A percentile compares a stretch with the other conserved stretches of the same genome.
Conservation (phyloP, 257 asterid genomes). For the Anisodus tanguticus region DNA sequence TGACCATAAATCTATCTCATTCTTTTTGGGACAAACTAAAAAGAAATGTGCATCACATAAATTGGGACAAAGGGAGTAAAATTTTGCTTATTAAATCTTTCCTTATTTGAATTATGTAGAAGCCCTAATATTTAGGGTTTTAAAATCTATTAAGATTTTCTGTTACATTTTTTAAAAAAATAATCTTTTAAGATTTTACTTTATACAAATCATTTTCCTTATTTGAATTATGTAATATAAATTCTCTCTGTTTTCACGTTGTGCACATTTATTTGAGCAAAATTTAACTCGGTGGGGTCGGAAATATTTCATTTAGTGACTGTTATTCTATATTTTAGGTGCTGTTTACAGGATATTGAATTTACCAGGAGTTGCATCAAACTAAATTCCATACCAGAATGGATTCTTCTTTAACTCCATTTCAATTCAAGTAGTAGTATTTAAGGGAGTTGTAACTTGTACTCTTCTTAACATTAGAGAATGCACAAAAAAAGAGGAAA, state of each 20-base stretch:
- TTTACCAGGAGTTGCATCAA: background rate
- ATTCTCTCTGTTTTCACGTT: background rate
- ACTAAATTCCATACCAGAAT: background rate
- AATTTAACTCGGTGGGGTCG: background rate
- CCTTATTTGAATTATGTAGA: background rate
- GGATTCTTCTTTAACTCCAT: background rate
- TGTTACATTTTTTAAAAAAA: no score
- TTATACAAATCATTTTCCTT: no score
- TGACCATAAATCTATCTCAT: background rate
- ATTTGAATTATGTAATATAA: background rate
- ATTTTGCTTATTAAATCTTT: background rate
- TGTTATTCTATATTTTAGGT: slow-evolving; percentile 7
- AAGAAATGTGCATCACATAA: background rate
- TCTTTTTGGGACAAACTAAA: background rate
- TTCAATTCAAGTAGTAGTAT: background rate
- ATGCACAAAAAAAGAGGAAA: background rate
- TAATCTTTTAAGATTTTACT: no score
- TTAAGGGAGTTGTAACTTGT: background rate
- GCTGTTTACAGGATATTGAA: background rate
- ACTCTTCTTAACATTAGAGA: slow-evolving; percentile 1
- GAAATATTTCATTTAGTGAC: background rate
- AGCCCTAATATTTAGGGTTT: background rate
- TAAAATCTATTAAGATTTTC: background rate
- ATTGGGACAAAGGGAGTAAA: background rate
- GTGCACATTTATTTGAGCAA: background rate